Conservation (phyloP, 257 asterid genomes). For the Eucommia ulmoides region DNA sequence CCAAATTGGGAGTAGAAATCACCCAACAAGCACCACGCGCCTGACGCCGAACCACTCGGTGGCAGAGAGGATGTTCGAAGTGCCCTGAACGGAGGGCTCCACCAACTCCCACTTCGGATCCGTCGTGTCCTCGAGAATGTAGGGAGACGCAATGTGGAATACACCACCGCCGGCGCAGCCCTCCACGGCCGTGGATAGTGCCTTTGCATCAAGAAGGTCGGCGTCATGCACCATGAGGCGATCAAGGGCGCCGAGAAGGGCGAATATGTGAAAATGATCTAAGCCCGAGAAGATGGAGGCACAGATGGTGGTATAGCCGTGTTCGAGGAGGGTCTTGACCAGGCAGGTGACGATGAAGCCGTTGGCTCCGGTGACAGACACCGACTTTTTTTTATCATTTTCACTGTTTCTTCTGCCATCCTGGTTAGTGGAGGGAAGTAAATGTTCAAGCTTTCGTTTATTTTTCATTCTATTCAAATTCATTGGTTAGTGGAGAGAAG, state of each 20-base stretch:
- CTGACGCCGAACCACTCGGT: neutral
- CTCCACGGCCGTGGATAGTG: neutral
- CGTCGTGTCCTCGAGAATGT: neutral
- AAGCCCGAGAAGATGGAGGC: slow-evolving; percentile 68
- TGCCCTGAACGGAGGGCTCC: neutral
- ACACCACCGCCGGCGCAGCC: neutral
- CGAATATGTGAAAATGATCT: slow-evolving; percentile 17
- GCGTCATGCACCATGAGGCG: neutral
- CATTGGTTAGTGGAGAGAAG: too few relatives aligned
- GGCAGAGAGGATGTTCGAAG: neutral
- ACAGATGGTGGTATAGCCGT: slow-evolving; percentile 75
- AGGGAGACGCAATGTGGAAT: neutral
- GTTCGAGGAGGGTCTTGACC: too few relatives aligned
- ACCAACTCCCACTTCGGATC: neutral
- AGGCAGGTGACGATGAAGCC: slow-evolving; percentile 90
- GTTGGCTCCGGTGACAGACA: slow-evolving; percentile 88
- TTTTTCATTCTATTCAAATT: too few relatives aligned
- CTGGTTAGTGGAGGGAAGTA: too few relatives aligned
- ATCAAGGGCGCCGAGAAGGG: neutral
- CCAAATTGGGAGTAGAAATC: too few relatives aligned
- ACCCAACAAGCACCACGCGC: neutral
- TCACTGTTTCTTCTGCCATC: too few relatives aligned
- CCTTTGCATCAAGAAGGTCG: neutral
- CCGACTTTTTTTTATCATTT: too few relatives aligned
- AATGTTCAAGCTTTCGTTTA: too few relatives aligned